A percentile compares a stretch with the other conserved stretches of the same genome.
phyloP scores from a whole-genome alignment of 1,284 basidiomycete species.

The Ustilago curta region DNA sequence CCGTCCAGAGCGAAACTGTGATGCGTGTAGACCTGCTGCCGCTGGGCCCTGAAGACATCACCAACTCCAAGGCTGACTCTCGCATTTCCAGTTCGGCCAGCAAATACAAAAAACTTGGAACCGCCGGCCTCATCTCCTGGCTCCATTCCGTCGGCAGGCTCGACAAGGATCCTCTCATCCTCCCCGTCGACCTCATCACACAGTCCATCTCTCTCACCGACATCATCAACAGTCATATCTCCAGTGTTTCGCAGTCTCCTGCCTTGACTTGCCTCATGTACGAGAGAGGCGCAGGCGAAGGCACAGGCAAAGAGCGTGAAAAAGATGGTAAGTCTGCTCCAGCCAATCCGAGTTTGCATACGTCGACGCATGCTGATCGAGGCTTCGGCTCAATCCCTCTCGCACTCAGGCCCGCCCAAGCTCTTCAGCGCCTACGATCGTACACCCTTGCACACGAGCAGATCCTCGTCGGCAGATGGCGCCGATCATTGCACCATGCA shows the following conservation, averaged over 20 bases:
- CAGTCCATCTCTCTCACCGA: slow-evolving; percentile 58
- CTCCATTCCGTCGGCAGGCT: slow-evolving; percentile 63
- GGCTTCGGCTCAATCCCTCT: not conserved
- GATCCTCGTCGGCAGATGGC: slow-evolving; percentile 16
- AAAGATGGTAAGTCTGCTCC: slow-evolving; percentile 49
- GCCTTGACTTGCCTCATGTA: slow-evolving; percentile 60
- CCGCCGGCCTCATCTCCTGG: slow-evolving; percentile 67
- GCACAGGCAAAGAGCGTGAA: slow-evolving; percentile 65
- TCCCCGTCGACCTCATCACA: slow-evolving; percentile 65
- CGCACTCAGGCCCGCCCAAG: slow-evolving; percentile 51
- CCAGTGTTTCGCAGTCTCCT: slow-evolving; percentile 46
- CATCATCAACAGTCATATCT: slow-evolving; percentile 57
- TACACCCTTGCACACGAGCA: slow-evolving; percentile 23
- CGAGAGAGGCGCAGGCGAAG: slow-evolving; percentile 64
- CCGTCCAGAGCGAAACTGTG: slow-evolving; percentile 40
- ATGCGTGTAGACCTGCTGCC: slow-evolving; percentile 64
- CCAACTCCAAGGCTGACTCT: slow-evolving; percentile 17
- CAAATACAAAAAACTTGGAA: slow-evolving; percentile 57
- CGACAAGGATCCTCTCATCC: slow-evolving; percentile 64
- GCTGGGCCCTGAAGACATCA: slow-evolving; percentile 55
- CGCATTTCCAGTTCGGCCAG: slow-evolving; percentile 21
- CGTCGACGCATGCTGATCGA: not conserved
- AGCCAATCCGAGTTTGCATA: not conserved
- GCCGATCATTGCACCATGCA: slow-evolving; percentile 38
- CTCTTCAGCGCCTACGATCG: slow-evolving; percentile 58